Conservation (phyloP, 2,329 filamentous ascomycete genomes). For the Sporothrix brasiliensis region DNA sequence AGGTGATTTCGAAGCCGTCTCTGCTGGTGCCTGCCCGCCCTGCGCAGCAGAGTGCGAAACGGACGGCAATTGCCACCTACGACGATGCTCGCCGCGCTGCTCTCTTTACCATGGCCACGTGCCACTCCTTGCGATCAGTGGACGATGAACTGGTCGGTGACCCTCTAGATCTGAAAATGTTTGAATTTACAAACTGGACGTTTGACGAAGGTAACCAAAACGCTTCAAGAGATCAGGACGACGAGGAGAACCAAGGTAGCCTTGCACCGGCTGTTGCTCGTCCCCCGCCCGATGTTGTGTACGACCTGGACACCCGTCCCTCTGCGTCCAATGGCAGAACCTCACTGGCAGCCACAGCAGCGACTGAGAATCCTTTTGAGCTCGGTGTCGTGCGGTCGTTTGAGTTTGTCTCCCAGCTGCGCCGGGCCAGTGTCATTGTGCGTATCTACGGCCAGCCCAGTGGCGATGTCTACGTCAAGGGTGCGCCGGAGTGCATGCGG, state of each 20-base stretch:
- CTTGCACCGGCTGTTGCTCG: conserved; percentile 87
- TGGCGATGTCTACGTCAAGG: conserved; percentile 90
- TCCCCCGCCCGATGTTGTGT: conserved; percentile 60
- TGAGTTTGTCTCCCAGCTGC: conserved; percentile 91
- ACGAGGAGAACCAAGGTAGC: conserved; percentile 69
- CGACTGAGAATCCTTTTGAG: conserved; percentile 62
- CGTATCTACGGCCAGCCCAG: conserved; percentile 82
- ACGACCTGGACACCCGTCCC: conserved; percentile 35
- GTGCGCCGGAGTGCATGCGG: conserved; percentile 93
- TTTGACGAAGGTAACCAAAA: conserved; percentile 75
- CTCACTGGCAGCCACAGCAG: conserved; percentile 37
- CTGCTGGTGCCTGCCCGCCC: conserved; percentile 32
- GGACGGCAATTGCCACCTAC: conserved; percentile 33
- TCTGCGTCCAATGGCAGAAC: background rate
- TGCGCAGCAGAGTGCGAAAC: background rate
- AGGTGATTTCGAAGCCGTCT: conserved; percentile 67
- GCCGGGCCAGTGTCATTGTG: conserved; percentile 90
- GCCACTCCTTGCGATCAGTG: conserved; percentile 84
- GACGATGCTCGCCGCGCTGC: conserved; percentile 58
- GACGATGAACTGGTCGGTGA: conserved; percentile 90
- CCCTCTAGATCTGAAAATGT: conserved; percentile 97
- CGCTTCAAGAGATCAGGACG: conserved; percentile 55
- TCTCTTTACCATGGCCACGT: conserved; percentile 95
- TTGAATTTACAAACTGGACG: conserved; percentile 90
- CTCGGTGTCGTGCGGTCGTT: conserved; percentile 89